Evolutionary conservation across 208 protist species (phyloP).

Genomic region (Entamoeba nuttalli): DNA sequence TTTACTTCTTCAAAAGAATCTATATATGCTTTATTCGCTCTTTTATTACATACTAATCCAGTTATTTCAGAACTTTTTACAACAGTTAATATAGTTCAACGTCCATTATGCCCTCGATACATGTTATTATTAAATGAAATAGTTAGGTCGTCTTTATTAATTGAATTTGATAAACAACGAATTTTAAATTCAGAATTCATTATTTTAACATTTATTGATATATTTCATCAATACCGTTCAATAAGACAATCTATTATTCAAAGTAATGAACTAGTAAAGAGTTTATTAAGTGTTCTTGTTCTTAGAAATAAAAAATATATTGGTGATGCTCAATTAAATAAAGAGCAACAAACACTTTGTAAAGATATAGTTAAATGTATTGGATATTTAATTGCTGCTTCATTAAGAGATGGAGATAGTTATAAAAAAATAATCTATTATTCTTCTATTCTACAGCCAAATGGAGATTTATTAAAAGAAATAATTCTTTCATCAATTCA

Average conservation of each 20-base stretch:
- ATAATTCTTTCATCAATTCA: not conserved
- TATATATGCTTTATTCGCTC: too few relatives aligned
- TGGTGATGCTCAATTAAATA: not conserved
- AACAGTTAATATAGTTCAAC: not conserved
- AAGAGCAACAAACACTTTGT: not conserved
- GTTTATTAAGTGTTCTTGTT: not conserved
- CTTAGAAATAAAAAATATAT: not conserved
- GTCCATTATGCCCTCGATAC: not conserved
- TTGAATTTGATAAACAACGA: not conserved
- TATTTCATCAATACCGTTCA: not conserved
- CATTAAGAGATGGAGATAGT: not conserved
- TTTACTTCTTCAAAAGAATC: too few relatives aligned
- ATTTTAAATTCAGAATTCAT: not conserved
- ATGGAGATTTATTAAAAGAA: not conserved
- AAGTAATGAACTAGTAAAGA: not conserved
- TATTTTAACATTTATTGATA: not conserved
- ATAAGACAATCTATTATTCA: not conserved
- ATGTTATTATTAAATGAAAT: not conserved
- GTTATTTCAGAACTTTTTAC: not conserved
- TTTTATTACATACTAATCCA: not conserved
- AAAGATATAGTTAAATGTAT: not conserved
- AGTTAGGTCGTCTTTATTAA: not conserved
- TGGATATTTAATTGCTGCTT: not conserved
- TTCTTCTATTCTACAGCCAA: not conserved
- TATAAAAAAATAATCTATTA: not conserved